A percentile compares a stretch with the other conserved stretches of the same genome.
Conservation (phyloP, 2,329 filamentous ascomycete genomes). For the Fusarium anguioides region DNA sequence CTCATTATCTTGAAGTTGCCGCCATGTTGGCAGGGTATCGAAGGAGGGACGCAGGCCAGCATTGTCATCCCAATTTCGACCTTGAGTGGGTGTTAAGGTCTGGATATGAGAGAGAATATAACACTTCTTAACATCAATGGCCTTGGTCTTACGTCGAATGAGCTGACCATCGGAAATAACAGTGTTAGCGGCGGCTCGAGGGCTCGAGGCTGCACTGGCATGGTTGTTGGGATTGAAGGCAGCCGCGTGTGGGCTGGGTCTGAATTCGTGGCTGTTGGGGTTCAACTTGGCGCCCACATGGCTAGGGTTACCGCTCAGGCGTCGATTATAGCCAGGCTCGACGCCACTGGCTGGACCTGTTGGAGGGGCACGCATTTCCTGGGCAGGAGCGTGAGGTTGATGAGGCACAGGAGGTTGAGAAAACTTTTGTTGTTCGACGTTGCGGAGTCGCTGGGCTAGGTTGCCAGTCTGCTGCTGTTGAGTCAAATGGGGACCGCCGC, state of each 20-base stretch:
- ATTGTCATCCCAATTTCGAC: constrained; percentile 76
- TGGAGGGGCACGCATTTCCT: constrained; percentile 77
- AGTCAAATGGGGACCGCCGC: constrained; percentile 56
- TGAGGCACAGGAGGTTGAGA: constrained; percentile 56
- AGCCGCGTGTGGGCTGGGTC: constrained; percentile 82
- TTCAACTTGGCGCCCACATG: constrained; percentile 69
- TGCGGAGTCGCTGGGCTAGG: constrained; percentile 63
- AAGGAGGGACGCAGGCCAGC: constrained; percentile 86
- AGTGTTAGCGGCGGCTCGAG: constrained; percentile 70
- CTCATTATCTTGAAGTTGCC: constrained; percentile 76
- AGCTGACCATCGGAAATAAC: constrained; percentile 56
- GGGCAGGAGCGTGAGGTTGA: constrained; percentile 62
- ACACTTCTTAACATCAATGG: constrained; percentile 77
- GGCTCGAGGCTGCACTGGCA: constrained; percentile 77
- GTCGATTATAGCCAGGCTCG: constrained; percentile 64
- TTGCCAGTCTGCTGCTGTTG: constrained; percentile 57
- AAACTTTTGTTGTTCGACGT: constrained; percentile 64
- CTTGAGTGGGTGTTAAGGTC: constrained; percentile 62
- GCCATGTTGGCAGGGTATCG: constrained; percentile 88
- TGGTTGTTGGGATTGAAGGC: constrained; percentile 80
- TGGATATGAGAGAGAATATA: constrained; percentile 65
- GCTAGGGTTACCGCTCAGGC: constrained; percentile 62
- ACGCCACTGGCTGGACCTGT: constrained; percentile 74
- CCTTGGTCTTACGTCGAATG: constrained; percentile 77
- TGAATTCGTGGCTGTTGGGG: constrained; percentile 80